Percentiles rank a stretch among this genome's conserved stretches.
Evolutionary conservation across 2,329 filamentous ascomycete species (phyloP).

Genomic region (Aspergillus luchuensis): DNA sequence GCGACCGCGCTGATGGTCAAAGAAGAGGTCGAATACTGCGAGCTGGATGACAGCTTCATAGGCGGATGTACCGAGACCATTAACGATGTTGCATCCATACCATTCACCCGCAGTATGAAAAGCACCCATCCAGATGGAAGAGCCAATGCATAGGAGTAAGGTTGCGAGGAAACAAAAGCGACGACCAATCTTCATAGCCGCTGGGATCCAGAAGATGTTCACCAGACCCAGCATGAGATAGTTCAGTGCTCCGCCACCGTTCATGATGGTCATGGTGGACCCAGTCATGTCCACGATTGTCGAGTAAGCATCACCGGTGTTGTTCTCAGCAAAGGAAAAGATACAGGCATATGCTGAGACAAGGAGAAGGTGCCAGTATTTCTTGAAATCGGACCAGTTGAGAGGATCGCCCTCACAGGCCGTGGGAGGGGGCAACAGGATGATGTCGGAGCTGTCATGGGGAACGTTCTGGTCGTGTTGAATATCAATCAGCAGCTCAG

Average conservation of each 20-base stretch:
- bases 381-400: constrained; percentile 41
- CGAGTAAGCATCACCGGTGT: constrained; percentile 46
- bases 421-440: constrained; percentile 25
- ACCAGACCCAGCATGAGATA: constrained; percentile 45
- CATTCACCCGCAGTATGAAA: constrained; percentile 29
- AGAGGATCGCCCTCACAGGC: constrained; percentile 13
- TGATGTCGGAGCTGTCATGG: constrained; percentile 33
- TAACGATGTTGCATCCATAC: constrained; percentile 33
- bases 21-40: constrained; percentile 45
- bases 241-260: constrained; percentile 44
- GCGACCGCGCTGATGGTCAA: constrained; percentile 40
- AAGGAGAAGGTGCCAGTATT: constrained; percentile 44
- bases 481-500: constrained; percentile 1
- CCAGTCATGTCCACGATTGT: constrained; percentile 41
- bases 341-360: constrained; percentile 45
- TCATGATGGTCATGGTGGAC: constrained; percentile 44
- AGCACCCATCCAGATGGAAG: constrained; percentile 36
- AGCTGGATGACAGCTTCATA: constrained; percentile 45
- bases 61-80: constrained; percentile 17
- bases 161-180: constrained; percentile 40
- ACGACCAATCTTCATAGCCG: constrained; percentile 37
- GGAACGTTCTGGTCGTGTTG: not conserved
- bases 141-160: constrained; percentile 32
- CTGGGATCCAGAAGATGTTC: constrained; percentile 43
- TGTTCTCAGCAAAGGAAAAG: constrained; percentile 46